Percentiles rank a stretch among this genome's conserved stretches.
phyloP scores from a whole-genome alignment of 805 yeast species.

The Cyberlindnera mississippiensis region DNA sequence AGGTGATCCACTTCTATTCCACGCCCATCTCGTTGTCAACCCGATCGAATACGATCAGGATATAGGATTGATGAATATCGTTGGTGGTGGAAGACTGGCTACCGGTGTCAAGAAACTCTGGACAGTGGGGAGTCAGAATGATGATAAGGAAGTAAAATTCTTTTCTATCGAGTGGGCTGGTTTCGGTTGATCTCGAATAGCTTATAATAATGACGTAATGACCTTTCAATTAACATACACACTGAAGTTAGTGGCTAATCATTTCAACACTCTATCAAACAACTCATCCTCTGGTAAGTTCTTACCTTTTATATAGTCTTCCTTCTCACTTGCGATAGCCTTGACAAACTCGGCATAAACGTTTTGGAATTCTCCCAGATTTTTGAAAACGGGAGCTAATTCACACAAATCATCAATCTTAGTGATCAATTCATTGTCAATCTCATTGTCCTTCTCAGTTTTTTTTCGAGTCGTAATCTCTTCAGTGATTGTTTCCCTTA shows the following conservation, averaged over 20 bases:
- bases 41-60: constrained; percentile 46
- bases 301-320: constrained; percentile 30
- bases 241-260: neutral
- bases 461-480: constrained; percentile 31
- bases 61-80: constrained; percentile 53
- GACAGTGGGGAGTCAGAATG: constrained; percentile 46
- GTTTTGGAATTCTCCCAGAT: constrained; percentile 46
- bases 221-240: neutral
- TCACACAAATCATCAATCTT: constrained; percentile 46
- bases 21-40: constrained; percentile 76
- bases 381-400: constrained; percentile 50
- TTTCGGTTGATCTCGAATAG: constrained; percentile 53
- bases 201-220: constrained; percentile 1
- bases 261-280: constrained; percentile 16
- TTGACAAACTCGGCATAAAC: constrained; percentile 46
- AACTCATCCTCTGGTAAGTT: constrained; percentile 23
- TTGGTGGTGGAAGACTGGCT: constrained; percentile 87
- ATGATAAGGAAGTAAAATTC: constrained; percentile 32
- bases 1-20: constrained; percentile 89
- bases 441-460: constrained; percentile 27
- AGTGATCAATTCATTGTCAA: constrained; percentile 34
- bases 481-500: constrained; percentile 43
- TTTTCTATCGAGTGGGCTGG: constrained; percentile 96
- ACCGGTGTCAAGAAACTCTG: constrained; percentile 88
- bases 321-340: constrained; percentile 36